phyloP scores from a whole-genome alignment of 805 yeast species.

The Saturnispora besseyi region DNA sequence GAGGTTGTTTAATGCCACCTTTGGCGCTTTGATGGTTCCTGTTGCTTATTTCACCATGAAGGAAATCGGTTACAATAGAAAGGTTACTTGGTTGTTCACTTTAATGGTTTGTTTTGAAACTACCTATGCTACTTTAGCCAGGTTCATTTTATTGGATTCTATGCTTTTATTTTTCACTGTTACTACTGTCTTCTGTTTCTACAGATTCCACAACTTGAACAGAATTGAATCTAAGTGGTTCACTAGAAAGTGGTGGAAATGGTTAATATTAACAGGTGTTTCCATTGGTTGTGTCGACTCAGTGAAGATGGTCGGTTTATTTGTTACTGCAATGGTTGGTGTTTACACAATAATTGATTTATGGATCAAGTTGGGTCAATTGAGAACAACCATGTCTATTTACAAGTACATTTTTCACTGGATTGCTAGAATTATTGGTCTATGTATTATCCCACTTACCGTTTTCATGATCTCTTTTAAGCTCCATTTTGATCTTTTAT shows the following conservation, averaged over 20 bases:
- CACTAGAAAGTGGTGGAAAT: slow-evolving; percentile 83
- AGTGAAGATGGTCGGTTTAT: slow-evolving; percentile 94
- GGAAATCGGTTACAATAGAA: slow-evolving; percentile 61
- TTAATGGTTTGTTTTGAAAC: slow-evolving; percentile 75
- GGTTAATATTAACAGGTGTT: slow-evolving; percentile 80
- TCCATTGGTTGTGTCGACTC: slow-evolving; percentile 85
- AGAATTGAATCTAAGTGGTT: slow-evolving; percentile 39
- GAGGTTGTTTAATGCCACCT: slow-evolving; percentile 81
- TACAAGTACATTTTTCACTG: slow-evolving; percentile 52
- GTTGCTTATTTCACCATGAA: slow-evolving; percentile 76
- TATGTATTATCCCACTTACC: slow-evolving; percentile 63
- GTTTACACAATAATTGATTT: slow-evolving; percentile 82
- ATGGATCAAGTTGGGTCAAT: slow-evolving; percentile 82
- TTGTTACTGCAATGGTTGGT: slow-evolving; percentile 83
- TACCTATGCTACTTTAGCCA: slow-evolving; percentile 76
- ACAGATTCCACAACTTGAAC: slow-evolving; percentile 59
- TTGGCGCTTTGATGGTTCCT: slow-evolving; percentile 80
- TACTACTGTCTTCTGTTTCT: slow-evolving; percentile 66
- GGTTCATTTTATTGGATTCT: slow-evolving; percentile 86
- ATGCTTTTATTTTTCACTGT: slow-evolving; percentile 84
- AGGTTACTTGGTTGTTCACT: slow-evolving; percentile 69
- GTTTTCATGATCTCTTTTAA: slow-evolving; percentile 70
- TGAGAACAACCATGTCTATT: slow-evolving; percentile 26
- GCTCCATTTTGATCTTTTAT: slow-evolving; percentile 68
- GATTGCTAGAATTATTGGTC: slow-evolving; percentile 51